Conservation (phyloP, 305 asterid genomes). For the Fraxinus velutina region DNA sequence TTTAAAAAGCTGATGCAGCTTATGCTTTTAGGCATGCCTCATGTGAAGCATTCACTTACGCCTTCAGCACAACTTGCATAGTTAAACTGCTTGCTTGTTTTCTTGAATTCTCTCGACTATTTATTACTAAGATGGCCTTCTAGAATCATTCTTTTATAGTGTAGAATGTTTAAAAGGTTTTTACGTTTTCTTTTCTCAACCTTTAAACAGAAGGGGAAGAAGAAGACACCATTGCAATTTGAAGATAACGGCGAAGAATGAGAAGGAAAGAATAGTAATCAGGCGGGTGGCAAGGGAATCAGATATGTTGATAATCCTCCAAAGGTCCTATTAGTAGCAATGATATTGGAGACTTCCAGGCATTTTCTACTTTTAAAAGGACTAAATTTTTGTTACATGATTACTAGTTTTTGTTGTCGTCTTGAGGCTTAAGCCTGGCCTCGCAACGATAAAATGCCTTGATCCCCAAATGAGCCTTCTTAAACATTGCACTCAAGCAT, state of each 20-base stretch:
- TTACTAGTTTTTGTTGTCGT: neutral
- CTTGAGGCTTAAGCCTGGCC: neutral
- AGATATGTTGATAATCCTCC: neutral
- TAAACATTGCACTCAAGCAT: neutral
- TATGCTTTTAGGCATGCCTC: neutral
- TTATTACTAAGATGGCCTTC: neutral
- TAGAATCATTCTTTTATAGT: neutral
- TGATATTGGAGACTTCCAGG: neutral
- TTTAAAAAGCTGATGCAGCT: neutral
- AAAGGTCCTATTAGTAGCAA: neutral
- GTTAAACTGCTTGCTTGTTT: neutral
- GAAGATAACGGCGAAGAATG: neutral
- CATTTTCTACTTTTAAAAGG: neutral
- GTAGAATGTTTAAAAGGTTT: neutral
- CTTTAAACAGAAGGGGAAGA: neutral
- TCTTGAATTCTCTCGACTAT: neutral
- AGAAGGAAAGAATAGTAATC: neutral
- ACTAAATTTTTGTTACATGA: neutral
- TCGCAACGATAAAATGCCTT: neutral
- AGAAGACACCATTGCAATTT: neutral
- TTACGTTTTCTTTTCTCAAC: neutral
- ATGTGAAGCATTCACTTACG: neutral
- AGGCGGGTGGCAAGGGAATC: neutral
- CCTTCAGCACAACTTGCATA: neutral
- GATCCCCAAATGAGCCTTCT: neutral